phyloP scores from a whole-genome alignment of 2,329 filamentous ascomycete genomes.

The Botryosphaeria dothidea region DNA sequence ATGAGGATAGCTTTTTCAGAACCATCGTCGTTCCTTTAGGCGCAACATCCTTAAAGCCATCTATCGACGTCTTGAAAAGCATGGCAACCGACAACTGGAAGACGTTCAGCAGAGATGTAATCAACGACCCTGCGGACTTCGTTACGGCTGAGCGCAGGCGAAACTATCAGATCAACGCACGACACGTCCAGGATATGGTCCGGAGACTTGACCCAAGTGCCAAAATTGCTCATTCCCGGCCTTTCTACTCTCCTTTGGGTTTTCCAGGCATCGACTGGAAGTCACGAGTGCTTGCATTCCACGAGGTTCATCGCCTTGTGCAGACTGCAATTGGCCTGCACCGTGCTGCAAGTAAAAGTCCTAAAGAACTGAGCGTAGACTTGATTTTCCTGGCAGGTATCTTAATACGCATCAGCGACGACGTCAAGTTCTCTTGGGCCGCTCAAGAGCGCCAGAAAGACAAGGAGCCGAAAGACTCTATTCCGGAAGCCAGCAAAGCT shows the following conservation, averaged over 20 bases:
- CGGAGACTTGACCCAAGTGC: constrained; percentile 42
- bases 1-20: constrained; percentile 33
- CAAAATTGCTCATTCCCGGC: neutral
- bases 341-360: constrained; percentile 13
- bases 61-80: neutral
- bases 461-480: constrained; percentile 31
- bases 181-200: constrained; percentile 66
- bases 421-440: constrained; percentile 47
- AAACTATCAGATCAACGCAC: constrained; percentile 58
- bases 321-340: constrained; percentile 52
- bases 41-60: neutral
- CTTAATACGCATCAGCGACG: constrained; percentile 48
- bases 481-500: constrained; percentile 13
- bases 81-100: neutral
- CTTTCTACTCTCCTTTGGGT: neutral
- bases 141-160: constrained; percentile 10
- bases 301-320: constrained; percentile 62
- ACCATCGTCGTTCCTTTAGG: constrained; percentile 30
- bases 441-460: constrained; percentile 39
- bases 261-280: neutral
- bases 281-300: constrained; percentile 56
- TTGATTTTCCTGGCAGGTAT: constrained; percentile 41
- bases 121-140: neutral
- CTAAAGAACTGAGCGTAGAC: constrained; percentile 30
- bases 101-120: constrained; percentile 37